phyloP scores from a whole-genome alignment of 495 filamentous ascomycete species.

The Ramalina intermedia region DNA sequence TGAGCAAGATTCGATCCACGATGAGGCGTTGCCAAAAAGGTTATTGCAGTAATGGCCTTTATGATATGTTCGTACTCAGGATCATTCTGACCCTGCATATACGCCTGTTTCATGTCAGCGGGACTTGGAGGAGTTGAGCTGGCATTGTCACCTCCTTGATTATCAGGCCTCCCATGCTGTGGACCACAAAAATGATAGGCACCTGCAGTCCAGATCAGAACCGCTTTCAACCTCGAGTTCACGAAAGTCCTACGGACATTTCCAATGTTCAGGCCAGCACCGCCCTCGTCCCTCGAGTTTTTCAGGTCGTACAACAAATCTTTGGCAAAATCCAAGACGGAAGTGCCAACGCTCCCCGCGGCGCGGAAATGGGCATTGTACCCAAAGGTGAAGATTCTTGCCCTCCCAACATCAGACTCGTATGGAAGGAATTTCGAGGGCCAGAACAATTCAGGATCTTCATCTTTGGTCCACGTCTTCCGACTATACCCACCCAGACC shows the following conservation, averaged over 20 bases:
- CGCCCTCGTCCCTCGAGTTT: constrained; percentile 17
- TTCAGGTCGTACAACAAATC: constrained; percentile 23
- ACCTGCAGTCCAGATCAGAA: background rate
- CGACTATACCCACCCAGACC: constrained; percentile 24
- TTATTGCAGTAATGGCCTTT: constrained; percentile 21
- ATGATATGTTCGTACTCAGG: constrained; percentile 22
- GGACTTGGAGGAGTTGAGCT: background rate
- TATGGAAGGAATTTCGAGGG: constrained; percentile 21
- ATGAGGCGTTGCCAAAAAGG: constrained; percentile 35
- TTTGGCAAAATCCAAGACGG: constrained; percentile 25
- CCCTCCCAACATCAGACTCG: constrained; percentile 16
- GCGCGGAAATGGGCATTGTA: constrained; percentile 22
- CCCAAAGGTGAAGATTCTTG: constrained; percentile 23
- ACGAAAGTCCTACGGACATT: constrained; percentile 4
- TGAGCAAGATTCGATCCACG: constrained; percentile 29
- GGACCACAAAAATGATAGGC: constrained; percentile 21
- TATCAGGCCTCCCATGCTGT: constrained; percentile 19
- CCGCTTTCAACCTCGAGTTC: background rate
- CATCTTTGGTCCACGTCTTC: constrained; percentile 21
- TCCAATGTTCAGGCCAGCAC: constrained; percentile 11
- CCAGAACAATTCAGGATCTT: constrained; percentile 22
- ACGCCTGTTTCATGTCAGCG: constrained; percentile 9
- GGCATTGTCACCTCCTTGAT: constrained; percentile 11
- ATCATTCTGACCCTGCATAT: constrained; percentile 25
- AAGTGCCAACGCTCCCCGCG: constrained; percentile 7